These are phyloP conservation scores for Maudiozyma humilis DNA, from an alignment of 1,139 yeast genomes.

Conservation along the genomic window DNA sequence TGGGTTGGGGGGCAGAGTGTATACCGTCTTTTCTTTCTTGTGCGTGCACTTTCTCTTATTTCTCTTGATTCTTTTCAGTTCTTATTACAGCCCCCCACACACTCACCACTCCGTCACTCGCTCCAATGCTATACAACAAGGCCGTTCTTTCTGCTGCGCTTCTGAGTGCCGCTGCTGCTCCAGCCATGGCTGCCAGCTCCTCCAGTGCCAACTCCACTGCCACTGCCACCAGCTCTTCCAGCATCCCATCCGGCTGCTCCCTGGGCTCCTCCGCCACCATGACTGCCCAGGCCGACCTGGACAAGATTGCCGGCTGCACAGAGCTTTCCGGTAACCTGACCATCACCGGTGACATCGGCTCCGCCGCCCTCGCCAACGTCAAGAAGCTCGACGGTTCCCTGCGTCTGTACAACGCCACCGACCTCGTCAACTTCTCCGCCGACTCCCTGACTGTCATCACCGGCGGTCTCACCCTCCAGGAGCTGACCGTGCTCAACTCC, in stretches of 20 bases:
- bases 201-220: slow-evolving; percentile 26
- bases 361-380: slow-evolving; percentile 52
- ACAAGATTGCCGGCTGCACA: slow-evolving; percentile 62
- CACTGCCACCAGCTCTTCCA: slow-evolving; percentile 33
- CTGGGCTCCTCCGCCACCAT: slow-evolving; percentile 54
- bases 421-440: slow-evolving; percentile 59
- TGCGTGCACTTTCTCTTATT: background rate
- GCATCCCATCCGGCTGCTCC: slow-evolving; percentile 36
- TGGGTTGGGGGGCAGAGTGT: too few relatives aligned
- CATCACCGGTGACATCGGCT: slow-evolving; percentile 54
- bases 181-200: slow-evolving; percentile 37
- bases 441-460: slow-evolving; percentile 69
- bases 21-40: background rate
- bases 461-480: slow-evolving; percentile 55
- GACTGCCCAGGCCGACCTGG: slow-evolving; percentile 73
- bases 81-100: background rate
- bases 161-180: slow-evolving; percentile 36
- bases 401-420: slow-evolving; percentile 54
- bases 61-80: background rate
- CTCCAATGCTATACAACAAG: slow-evolving; percentile 20
- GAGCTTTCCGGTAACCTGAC: slow-evolving; percentile 75
- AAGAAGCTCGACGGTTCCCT: slow-evolving; percentile 73
- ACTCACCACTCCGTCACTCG: background rate
- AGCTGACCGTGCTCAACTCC: slow-evolving; percentile 58
- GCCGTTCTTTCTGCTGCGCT: slow-evolving; percentile 19